phyloP scores from a whole-genome alignment of 306 rosid species.

The Hylodesmum podocarpum region DNA sequence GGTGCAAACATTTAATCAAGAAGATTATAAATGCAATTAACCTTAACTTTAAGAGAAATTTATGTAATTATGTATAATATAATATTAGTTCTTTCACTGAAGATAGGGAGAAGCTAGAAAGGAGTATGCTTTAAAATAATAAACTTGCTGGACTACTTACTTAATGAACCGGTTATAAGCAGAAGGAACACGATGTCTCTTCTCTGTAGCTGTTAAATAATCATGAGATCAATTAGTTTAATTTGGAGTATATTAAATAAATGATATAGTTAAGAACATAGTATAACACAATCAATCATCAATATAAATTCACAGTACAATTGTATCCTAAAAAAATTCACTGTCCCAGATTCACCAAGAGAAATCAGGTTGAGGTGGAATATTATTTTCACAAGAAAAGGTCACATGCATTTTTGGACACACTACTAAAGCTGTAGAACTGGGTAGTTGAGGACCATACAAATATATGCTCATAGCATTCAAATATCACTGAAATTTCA shows the following conservation, averaged over 20 bases:
- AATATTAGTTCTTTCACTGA: background rate
- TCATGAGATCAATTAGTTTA: slow-evolving; percentile 12
- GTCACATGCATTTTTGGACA: background rate
- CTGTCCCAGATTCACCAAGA: background rate
- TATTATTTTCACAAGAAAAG: background rate
- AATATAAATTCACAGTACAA: background rate
- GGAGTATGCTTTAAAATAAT: background rate
- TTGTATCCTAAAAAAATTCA: background rate
- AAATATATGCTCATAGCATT: slow-evolving; percentile 1
- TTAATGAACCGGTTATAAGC: slow-evolving; percentile 96
- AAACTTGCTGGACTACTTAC: slow-evolving; percentile 47
- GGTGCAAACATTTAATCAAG: background rate
- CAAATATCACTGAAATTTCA: slow-evolving; percentile 11
- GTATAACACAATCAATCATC: background rate
- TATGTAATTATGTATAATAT: background rate
- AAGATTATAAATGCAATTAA: background rate
- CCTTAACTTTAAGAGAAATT: background rate
- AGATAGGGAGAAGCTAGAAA: background rate
- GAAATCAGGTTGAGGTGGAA: background rate
- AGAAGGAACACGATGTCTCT: slow-evolving; percentile 96
- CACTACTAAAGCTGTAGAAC: background rate
- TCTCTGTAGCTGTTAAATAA: slow-evolving; percentile 80
- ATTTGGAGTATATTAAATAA: slow-evolving; percentile 2
- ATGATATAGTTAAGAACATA: background rate
- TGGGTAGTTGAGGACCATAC: slow-evolving; percentile 1